Base-by-base conservation (phyloP, 75 land plant genomes). In the Pinus tabuliformis region DNA sequence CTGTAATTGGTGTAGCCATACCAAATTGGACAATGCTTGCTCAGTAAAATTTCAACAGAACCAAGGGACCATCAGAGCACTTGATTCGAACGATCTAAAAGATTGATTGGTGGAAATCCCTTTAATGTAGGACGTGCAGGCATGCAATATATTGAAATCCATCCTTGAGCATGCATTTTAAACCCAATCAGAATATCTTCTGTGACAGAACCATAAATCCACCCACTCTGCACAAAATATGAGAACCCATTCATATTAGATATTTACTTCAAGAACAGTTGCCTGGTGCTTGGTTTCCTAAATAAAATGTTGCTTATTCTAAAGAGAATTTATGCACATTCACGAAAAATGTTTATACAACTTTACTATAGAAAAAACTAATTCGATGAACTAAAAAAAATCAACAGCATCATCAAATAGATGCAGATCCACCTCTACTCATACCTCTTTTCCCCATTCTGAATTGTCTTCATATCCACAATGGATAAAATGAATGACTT, bases 401-500 rank as follows among this genome's bases (percentile, higher is more conserved):
- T 39, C 20, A 22, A 37, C 6, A 18, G 49, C 45, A 11, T 68
- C 22, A 18, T 66, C 21, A 39, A 66, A 8, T 68, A 39, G 3
- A 68, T 68, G 52, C 14, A 20, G 42, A 36, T 36, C 17, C 71
- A 42, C 20, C n/a, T 68, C 45, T 68, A 68, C 24, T 18, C 13
- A 59, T 37, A 93, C 98, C 98, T 96, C 99, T 83, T 96, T 96
- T 20, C 99, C 99, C 99, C 99, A 96, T 49, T 96, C 97, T 57
- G 93, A 81, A 76, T 96, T 96, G 81, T 96, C 99, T 77, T 96
- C 99, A 58, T 96, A 96, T 3, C 99, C 99, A 82, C 99, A 96
- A 60, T 97, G 91, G 77, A 96, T 96, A 21, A 96, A 97, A 86
- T 96, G 99, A 63, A 96, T 96, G 45, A 97, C 99, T 89, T 96